Percentiles rank a stretch among this genome's conserved stretches.
Evolutionary conservation across 345 rosid genomes (phyloP).

Genomic region (Eucalyptus decipiens): DNA sequence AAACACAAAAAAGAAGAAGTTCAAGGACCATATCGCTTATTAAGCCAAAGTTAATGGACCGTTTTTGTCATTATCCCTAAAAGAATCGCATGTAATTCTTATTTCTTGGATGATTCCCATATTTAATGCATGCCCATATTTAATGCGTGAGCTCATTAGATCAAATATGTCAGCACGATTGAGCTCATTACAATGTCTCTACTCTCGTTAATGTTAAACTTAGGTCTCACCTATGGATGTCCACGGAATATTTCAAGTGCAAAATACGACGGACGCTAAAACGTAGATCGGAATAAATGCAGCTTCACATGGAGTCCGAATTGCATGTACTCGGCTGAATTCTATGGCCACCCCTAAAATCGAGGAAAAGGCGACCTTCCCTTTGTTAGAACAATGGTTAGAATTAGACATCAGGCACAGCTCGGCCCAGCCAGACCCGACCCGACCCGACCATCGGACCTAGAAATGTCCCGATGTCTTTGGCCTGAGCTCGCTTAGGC

Average conservation of each 20-base stretch:
- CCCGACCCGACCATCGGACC: neutral
- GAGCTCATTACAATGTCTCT: neutral
- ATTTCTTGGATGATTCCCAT: rapidly evolving
- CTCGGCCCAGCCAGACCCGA: neutral
- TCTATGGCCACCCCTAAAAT: neutral
- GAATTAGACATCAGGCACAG: neutral
- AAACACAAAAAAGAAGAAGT: neutral
- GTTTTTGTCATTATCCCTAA: neutral
- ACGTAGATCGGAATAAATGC: neutral
- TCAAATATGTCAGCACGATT: neutral
- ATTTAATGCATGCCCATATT: neutral
- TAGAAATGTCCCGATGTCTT: neutral
- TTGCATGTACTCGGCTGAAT: neutral
- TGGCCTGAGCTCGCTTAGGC: neutral
- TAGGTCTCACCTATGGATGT: neutral
- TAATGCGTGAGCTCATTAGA: neutral
- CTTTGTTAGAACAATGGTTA: neutral
- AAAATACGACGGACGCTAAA: neutral
- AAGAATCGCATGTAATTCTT: neutral
- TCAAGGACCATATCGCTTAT: neutral
- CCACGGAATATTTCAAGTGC: neutral
- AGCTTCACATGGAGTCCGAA: neutral
- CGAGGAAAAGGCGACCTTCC: neutral
- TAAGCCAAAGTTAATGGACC: neutral
- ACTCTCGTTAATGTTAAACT: neutral